phyloP scores from a whole-genome alignment of 2,329 filamentous ascomycete species.

The Microcyclospora pomicola region DNA sequence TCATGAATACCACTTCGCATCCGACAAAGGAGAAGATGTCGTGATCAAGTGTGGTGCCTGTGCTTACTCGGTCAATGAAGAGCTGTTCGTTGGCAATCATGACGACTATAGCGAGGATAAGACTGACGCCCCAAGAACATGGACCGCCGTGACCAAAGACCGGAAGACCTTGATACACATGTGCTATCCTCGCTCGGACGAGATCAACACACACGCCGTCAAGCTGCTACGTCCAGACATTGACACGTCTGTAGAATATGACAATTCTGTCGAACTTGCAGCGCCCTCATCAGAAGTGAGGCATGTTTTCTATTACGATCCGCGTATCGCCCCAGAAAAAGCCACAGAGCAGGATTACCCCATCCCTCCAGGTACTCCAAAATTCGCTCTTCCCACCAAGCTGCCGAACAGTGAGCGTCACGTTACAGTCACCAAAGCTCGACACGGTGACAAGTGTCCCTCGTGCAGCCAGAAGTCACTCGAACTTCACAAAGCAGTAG shows the following conservation, averaged over 20 bases:
- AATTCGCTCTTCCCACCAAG: not conserved
- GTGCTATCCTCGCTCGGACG: constrained; percentile 28
- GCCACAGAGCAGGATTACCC: not conserved
- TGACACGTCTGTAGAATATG: constrained; percentile 54
- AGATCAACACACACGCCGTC: constrained; percentile 48
- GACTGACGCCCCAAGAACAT: not conserved
- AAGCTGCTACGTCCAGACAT: constrained; percentile 53
- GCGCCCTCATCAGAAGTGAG: not conserved
- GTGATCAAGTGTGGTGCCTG: constrained; percentile 65
- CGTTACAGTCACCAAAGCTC: constrained; percentile 52
- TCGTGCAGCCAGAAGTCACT: constrained; percentile 51
- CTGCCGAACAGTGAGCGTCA: constrained; percentile 8
- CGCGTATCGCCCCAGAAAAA: not conserved
- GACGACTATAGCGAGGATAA: not conserved
- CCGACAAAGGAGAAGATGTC: constrained; percentile 68
- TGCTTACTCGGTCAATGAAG: constrained; percentile 70
- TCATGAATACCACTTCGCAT: constrained; percentile 86
- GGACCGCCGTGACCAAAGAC: constrained; percentile 44
- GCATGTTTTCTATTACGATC: constrained; percentile 1
- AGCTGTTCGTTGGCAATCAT: constrained; percentile 38
- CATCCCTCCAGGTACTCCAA: not conserved
- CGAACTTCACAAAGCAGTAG: constrained; percentile 58
- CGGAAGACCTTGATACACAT: constrained; percentile 54
- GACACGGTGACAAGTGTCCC: constrained; percentile 58
- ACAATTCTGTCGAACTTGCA: not conserved